A percentile compares a stretch with the other conserved stretches of the same genome.
Evolutionary conservation across 2,329 filamentous ascomycete species (phyloP).

Genomic region (Amylocarpus encephaloides): DNA sequence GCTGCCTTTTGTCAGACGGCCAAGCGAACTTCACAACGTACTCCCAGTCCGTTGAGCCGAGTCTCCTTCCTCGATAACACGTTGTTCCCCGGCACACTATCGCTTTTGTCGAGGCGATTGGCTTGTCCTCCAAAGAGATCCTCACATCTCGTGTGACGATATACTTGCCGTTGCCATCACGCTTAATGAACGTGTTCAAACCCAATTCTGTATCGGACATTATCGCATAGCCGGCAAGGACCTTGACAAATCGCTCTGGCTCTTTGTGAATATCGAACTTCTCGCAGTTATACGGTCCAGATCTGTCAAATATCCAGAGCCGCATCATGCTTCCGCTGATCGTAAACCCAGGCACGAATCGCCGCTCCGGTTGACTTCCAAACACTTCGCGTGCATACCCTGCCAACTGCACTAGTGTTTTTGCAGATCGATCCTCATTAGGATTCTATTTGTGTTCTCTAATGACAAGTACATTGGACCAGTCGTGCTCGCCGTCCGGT

Average conservation of each 20-base stretch:
- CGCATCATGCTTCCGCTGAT: too few relatives aligned
- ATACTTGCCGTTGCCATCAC: conserved; percentile 16
- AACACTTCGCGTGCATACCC: too few relatives aligned
- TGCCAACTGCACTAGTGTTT: too few relatives aligned
- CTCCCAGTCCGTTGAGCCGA: background rate
- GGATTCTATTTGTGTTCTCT: too few relatives aligned
- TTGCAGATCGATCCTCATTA: too few relatives aligned
- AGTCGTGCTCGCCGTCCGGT: too few relatives aligned
- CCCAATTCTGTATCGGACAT: conserved; percentile 31
- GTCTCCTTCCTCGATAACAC: background rate
- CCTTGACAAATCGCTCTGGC: conserved; percentile 23
- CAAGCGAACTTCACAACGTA: background rate
- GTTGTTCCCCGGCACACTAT: conserved; percentile 19
- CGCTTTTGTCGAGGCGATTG: conserved; percentile 14
- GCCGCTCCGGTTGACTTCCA: too few relatives aligned
- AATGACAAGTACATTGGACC: too few relatives aligned
- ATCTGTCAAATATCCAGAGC: conserved; percentile 33
- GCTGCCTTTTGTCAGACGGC: too few relatives aligned
- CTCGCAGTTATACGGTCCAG: conserved; percentile 26
- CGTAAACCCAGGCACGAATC: too few relatives aligned
- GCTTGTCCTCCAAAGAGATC: conserved; percentile 17
- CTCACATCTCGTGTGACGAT: conserved; percentile 14
- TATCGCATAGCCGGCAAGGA: conserved; percentile 26
- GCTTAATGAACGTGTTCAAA: conserved; percentile 26
- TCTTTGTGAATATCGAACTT: conserved; percentile 27